Evolutionary conservation across 2,329 filamentous ascomycete genomes (phyloP).

Genomic region (Aureobasidium sp.): DNA sequence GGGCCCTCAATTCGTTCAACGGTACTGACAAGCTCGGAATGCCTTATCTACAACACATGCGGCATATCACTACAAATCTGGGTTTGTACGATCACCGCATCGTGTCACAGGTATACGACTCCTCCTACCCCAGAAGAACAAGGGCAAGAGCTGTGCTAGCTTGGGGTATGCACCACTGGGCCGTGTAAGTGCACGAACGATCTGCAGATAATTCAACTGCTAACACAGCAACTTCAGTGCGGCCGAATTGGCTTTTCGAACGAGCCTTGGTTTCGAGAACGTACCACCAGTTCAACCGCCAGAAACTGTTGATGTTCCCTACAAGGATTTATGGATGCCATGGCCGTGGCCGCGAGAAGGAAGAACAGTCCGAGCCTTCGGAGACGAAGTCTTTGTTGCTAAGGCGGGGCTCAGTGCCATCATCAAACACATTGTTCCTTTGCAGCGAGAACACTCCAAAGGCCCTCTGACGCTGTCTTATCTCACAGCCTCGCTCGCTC

Average conservation of each 20-base stretch:
- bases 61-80: background rate
- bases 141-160: background rate
- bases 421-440: background rate
- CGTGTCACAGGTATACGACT: background rate
- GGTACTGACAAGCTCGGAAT: background rate
- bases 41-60: background rate
- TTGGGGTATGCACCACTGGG: background rate
- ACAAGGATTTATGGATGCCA: background rate
- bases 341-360: background rate
- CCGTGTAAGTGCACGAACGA: background rate
- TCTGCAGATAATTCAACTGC: too few species aligned
- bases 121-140: background rate
- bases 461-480: background rate
- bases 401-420: background rate
- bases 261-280: background rate
- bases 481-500: background rate
- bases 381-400: background rate
- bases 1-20: background rate
- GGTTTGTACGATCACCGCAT: background rate
- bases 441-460: background rate
- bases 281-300: background rate
- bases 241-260: background rate
- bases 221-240: too few species aligned
- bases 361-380: background rate
- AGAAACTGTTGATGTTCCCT: background rate